A percentile compares a stretch with the other conserved stretches of the same genome.
These are phyloP conservation scores for Yarrowia osloensis DNA, from an alignment of 805 yeast genomes.

Conservation along the genomic window DNA sequence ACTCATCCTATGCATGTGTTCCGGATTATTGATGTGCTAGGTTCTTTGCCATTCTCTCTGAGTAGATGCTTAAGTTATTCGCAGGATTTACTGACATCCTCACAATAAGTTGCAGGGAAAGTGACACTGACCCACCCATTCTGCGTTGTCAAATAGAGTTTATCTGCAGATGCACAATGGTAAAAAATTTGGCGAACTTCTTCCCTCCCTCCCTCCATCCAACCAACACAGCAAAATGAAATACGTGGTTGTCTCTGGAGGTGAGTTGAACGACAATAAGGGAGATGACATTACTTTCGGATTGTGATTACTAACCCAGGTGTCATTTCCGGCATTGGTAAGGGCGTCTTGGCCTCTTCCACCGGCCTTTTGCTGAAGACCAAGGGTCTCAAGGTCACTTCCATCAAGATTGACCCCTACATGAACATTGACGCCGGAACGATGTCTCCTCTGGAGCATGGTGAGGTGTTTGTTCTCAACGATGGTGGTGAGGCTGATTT, in stretches of 20 bases:
- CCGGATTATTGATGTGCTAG: no score
- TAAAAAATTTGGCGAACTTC: conserved; percentile 21
- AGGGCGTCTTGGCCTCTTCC: conserved; percentile 95
- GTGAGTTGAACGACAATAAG: conserved; percentile 35
- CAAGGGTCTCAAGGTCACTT: conserved; percentile 89
- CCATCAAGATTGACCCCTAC: conserved; percentile 97
- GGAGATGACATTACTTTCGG: neutral
- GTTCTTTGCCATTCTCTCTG: no score
- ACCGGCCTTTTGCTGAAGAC: conserved; percentile 95
- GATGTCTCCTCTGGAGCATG: conserved; percentile 98
- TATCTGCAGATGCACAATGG: conserved; percentile 13
- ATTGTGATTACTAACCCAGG: conserved; percentile 43
- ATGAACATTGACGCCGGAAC: conserved; percentile 99
- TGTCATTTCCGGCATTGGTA: conserved; percentile 98
- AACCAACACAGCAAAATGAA: conserved; percentile 57
- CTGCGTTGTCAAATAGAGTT: neutral
- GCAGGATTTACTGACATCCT: no score
- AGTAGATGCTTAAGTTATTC: no score
- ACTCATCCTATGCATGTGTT: no score
- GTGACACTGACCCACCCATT: neutral
- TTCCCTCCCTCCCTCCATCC: conserved; percentile 31
- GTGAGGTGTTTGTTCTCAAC: conserved; percentile 95
- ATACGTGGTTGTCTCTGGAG: conserved; percentile 99
- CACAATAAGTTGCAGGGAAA: neutral
- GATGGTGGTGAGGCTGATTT: conserved; percentile 99